Percentiles rank a stretch among this genome's conserved stretches.
Evolutionary conservation across 495 filamentous ascomycete species (phyloP).

Genomic region (Penicillium canescens): DNA sequence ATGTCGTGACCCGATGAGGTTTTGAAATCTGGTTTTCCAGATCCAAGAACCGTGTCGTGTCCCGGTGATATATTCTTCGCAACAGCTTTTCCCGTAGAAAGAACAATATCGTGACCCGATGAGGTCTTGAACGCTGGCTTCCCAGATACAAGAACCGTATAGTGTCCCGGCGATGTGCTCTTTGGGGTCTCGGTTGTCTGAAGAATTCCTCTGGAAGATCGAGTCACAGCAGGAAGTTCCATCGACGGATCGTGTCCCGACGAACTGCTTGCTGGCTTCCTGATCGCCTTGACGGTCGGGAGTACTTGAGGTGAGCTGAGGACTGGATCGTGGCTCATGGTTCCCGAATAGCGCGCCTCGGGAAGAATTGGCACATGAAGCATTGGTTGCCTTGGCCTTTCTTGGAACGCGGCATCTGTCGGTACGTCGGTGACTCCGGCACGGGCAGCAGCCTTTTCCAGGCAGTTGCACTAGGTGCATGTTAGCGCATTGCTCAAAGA

Average conservation of each 20-base stretch:
- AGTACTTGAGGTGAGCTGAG: slow-evolving; percentile 1
- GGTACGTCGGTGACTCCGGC: slow-evolving; percentile 20
- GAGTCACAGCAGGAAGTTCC: neutral
- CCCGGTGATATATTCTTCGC: neutral
- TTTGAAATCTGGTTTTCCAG: neutral
- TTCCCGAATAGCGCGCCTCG: slow-evolving; percentile 6
- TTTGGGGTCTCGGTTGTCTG: neutral
- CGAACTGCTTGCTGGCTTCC: slow-evolving; percentile 6
- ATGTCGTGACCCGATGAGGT: neutral
- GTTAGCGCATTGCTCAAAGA: slow-evolving; percentile 20
- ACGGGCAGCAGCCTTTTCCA: slow-evolving; percentile 38
- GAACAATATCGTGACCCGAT: neutral
- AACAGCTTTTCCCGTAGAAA: neutral
- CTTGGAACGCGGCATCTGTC: slow-evolving; percentile 10
- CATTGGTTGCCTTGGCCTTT: slow-evolving; percentile 6
- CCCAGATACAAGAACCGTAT: slow-evolving; percentile 1
- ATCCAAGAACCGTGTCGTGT: neutral
- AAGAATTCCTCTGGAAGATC: neutral
- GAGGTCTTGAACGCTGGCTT: neutral
- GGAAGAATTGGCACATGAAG: slow-evolving; percentile 8
- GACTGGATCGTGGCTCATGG: slow-evolving; percentile 15
- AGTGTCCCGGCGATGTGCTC: neutral
- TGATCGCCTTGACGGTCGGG: slow-evolving; percentile 5
- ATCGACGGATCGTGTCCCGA: slow-evolving; percentile 9
- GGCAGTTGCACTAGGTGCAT: slow-evolving; percentile 42